These are phyloP conservation scores for Patellifolia procumbens DNA, from an alignment of 179 eudicot species.

Conservation along the genomic window DNA sequence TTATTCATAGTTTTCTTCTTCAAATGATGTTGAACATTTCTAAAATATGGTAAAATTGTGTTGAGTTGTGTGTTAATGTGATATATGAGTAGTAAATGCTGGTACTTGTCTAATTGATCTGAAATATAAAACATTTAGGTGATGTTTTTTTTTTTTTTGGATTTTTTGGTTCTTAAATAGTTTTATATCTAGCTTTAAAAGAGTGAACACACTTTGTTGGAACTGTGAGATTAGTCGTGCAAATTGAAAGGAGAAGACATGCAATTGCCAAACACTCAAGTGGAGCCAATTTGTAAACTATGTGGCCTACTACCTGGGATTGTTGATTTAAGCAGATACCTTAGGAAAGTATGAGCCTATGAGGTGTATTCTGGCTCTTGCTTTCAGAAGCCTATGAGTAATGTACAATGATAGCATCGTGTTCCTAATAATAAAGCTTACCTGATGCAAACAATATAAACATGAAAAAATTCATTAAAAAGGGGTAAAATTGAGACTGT, in stretches of 20 bases:
- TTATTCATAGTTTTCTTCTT: too few relatives aligned
- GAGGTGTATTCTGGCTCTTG: neutral
- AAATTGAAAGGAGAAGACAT: neutral
- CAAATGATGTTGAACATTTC: too few relatives aligned
- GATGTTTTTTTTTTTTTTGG: neutral
- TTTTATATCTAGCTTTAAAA: too few relatives aligned
- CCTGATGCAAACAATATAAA: neutral
- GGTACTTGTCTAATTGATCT: neutral
- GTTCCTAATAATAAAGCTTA: neutral
- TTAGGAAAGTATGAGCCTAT: neutral
- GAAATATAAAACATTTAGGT: neutral
- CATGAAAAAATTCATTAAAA: neutral
- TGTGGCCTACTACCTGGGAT: too few relatives aligned
- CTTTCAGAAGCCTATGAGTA: neutral
- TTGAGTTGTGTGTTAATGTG: neutral
- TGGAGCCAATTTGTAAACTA: neutral
- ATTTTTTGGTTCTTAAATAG: too few relatives aligned
- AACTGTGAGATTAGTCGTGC: too few relatives aligned
- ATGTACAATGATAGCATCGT: neutral
- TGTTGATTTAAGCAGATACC: slow-evolving; percentile 14
- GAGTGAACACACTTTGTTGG: neutral
- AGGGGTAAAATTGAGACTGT: neutral
- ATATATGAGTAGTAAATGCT: too few relatives aligned
- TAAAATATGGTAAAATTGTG: too few relatives aligned
- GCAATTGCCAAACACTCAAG: too few relatives aligned